Evolutionary conservation across 169 alveolate species (phyloP).

Genomic region (Babesia ovis): DNA sequence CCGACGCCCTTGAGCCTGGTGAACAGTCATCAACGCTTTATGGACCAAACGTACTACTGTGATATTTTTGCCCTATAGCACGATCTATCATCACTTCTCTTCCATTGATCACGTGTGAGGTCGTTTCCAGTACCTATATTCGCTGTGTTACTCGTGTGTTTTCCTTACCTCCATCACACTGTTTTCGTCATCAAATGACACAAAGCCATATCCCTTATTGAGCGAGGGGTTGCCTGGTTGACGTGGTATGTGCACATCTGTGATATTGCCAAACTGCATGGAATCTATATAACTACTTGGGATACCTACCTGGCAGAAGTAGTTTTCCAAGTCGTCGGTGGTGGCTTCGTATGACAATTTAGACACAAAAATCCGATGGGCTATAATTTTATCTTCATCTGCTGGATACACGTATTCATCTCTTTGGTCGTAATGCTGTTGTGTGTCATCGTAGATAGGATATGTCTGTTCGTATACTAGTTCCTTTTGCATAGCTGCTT

Average conservation of each 20-base stretch:
- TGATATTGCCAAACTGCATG: slow-evolving; percentile 67
- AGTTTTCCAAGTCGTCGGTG: slow-evolving; percentile 70
- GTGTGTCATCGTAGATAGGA: neutral
- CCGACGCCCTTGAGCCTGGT: slow-evolving; percentile 13
- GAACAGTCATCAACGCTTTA: neutral
- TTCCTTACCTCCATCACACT: slow-evolving; percentile 55
- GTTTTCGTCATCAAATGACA: slow-evolving; percentile 73
- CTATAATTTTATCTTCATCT: slow-evolving; percentile 53
- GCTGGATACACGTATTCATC: neutral
- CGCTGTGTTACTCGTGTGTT: neutral
- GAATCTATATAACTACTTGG: neutral
- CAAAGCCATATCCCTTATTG: slow-evolving; percentile 82
- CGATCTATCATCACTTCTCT: slow-evolving; percentile 75
- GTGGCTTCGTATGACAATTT: slow-evolving; percentile 76
- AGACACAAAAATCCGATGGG: slow-evolving; percentile 70
- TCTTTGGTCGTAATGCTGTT: neutral
- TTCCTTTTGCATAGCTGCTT: too few relatives aligned
- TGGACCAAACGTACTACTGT: slow-evolving; percentile 16
- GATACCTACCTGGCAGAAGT: slow-evolving; percentile 61
- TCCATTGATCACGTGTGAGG: slow-evolving; percentile 72
- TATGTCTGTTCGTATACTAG: neutral
- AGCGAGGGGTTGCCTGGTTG: slow-evolving; percentile 54
- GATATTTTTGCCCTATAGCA: slow-evolving; percentile 69
- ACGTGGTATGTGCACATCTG: slow-evolving; percentile 67
- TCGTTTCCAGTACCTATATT: slow-evolving; percentile 61